These are phyloP conservation scores for Mucor irregularis DNA, from an alignment of 371 early-diverging fungal species.

Conservation along the genomic window DNA sequence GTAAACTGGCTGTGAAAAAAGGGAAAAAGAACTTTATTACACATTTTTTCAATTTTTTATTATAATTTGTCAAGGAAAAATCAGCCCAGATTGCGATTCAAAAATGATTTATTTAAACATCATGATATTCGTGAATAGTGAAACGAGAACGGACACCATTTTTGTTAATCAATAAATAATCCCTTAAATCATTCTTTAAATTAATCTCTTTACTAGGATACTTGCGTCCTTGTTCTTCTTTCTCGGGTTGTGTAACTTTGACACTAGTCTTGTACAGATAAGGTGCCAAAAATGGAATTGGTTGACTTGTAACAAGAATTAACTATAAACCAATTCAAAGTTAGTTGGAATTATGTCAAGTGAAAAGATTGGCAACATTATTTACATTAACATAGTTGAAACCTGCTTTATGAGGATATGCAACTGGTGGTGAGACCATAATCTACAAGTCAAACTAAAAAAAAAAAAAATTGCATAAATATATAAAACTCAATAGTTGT, in stretches of 20 bases:
- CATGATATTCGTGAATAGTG: slow-evolving; percentile 60
- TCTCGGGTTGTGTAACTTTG: slow-evolving; percentile 48
- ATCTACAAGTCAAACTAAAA: slow-evolving; percentile 32
- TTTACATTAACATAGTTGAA: slow-evolving; percentile 64
- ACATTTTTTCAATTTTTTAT: no score
- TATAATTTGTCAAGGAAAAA: background rate
- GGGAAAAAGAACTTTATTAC: background rate
- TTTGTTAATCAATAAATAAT: slow-evolving; percentile 64
- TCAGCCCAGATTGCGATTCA: no score
- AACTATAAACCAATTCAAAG: slow-evolving; percentile 28
- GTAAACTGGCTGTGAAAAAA: no score
- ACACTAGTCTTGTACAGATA: slow-evolving; percentile 58
- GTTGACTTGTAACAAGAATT: slow-evolving; percentile 53
- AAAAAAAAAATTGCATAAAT: background rate
- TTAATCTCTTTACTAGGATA: slow-evolving; percentile 51
- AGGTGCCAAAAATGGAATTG: slow-evolving; percentile 61
- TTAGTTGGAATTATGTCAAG: no score
- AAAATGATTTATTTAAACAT: slow-evolving; percentile 47
- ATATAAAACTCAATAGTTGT: background rate
- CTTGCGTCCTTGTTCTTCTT: slow-evolving; percentile 37
- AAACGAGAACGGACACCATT: slow-evolving; percentile 58
- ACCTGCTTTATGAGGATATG: slow-evolving; percentile 56
- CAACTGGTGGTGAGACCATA: slow-evolving; percentile 60
- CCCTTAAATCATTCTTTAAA: slow-evolving; percentile 62
- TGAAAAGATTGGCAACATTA: background rate